These are phyloP conservation scores for Trametes meyenii DNA, from an alignment of 768 basidiomycete genomes.

Conservation along the genomic window DNA sequence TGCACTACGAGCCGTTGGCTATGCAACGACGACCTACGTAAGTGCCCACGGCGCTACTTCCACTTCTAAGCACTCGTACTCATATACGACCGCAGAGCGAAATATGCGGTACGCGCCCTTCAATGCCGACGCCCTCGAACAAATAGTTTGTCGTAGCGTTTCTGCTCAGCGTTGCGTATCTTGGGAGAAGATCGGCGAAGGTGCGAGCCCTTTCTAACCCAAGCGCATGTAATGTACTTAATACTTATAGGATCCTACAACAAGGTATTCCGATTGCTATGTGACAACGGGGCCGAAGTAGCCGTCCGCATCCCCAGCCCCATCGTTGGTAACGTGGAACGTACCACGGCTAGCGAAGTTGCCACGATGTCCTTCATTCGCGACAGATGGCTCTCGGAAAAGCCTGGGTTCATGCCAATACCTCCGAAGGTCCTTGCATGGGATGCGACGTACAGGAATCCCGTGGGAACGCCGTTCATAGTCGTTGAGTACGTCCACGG, in stretches of 20 bases:
- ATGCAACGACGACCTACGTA: slow-evolving; percentile 1
- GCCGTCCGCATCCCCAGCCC: slow-evolving; percentile 9
- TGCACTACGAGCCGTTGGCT: neutral
- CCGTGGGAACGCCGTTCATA: slow-evolving; percentile 3
- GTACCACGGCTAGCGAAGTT: slow-evolving; percentile 3
- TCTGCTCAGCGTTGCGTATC: slow-evolving; percentile 1
- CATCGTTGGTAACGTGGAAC: neutral
- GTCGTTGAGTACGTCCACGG: slow-evolving; percentile 1
- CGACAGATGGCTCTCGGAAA: neutral
- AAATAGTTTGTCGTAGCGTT: neutral
- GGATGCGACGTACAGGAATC: slow-evolving; percentile 1
- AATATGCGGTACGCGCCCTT: neutral
- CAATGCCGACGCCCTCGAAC: slow-evolving; percentile 2
- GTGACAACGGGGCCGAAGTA: neutral
- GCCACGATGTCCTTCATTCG: slow-evolving; percentile 7
- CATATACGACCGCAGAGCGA: neutral
- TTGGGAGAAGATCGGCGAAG: slow-evolving; percentile 4
- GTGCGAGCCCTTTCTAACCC: neutral
- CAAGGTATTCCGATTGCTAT: slow-evolving; percentile 6
- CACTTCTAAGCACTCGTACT: neutral
- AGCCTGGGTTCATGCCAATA: neutral
- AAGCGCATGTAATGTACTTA: neutral
- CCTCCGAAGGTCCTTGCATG: slow-evolving; percentile 11
- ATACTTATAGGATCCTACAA: neutral
- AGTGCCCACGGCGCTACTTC: neutral